Percentiles rank a stretch among this genome's conserved stretches.
phyloP scores from a whole-genome alignment of 495 filamentous ascomycete genomes.

The Talaromyces liani region DNA sequence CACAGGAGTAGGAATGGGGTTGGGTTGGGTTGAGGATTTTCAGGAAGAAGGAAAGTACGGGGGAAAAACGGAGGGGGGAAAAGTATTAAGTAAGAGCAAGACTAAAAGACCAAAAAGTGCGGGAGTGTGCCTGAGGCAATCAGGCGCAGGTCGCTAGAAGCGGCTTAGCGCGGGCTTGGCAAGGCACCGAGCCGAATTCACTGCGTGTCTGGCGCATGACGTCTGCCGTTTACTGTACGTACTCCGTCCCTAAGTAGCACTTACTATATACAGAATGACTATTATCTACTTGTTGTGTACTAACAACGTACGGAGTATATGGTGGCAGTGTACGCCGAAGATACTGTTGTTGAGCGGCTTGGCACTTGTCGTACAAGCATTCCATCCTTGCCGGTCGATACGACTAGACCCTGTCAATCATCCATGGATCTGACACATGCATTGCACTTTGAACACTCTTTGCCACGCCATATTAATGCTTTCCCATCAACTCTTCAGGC shows the following conservation, averaged over 20 bases:
- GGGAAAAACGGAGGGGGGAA: constrained; percentile 10
- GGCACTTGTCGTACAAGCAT: background rate
- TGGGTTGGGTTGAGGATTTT: constrained; percentile 22
- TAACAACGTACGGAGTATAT: too few species aligned
- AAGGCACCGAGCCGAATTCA: background rate
- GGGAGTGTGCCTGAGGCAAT: background rate
- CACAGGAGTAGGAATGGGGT: constrained; percentile 18
- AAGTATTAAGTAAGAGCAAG: constrained; percentile 7
- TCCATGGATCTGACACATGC: background rate
- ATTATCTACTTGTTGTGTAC: background rate
- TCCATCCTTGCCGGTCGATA: background rate
- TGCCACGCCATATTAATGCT: background rate
- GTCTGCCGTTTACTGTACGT: background rate
- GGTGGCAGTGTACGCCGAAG: background rate
- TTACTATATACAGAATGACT: background rate
- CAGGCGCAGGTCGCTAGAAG: background rate
- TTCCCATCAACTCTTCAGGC: background rate
- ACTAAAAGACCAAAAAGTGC: constrained; percentile 1
- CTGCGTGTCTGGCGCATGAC: background rate
- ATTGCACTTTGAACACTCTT: background rate
- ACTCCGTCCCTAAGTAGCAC: background rate
- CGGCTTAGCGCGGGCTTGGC: background rate
- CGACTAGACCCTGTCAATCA: background rate
- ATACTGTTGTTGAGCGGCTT: background rate
- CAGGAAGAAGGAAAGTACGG: constrained; percentile 32